Evolutionary conservation across 192 early-diverging fungal genomes (phyloP).

Genomic region (Podila horticola): DNA sequence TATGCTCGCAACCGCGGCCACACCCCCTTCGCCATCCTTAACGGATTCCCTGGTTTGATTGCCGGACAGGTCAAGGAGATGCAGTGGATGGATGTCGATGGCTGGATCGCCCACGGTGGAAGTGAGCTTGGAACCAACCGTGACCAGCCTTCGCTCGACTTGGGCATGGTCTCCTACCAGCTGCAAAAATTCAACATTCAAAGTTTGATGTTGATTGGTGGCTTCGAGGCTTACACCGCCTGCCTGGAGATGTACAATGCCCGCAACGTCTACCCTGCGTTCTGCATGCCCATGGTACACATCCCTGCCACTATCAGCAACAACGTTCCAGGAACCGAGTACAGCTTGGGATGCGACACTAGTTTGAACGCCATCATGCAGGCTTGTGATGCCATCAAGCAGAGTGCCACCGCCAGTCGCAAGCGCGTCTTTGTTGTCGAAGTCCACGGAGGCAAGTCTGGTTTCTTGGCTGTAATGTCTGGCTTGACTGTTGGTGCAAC

Average conservation of each 20-base stretch:
- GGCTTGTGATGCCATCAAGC: constrained; percentile 91
- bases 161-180: constrained; percentile 92
- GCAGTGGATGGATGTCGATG: constrained; percentile 85
- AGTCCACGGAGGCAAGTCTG: constrained; percentile 95
- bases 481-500: constrained; percentile 91
- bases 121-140: constrained; percentile 96
- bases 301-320: constrained; percentile 97
- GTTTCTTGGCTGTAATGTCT: constrained; percentile 89
- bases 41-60: constrained; percentile 92
- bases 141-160: constrained; percentile 83
- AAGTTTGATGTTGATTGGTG: constrained; percentile 93
- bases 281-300: constrained; percentile 93
- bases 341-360: constrained; percentile 94
- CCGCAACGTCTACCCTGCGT: constrained; percentile 86
- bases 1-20: constrained; percentile 91
- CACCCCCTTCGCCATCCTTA: constrained; percentile 86
- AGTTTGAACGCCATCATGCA: constrained; percentile 94
- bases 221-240: constrained; percentile 93
- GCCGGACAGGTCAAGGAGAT: constrained; percentile 83
- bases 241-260: constrained; percentile 76
- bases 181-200: constrained; percentile 93
- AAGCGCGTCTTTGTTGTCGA: constrained; percentile 97
- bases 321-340: constrained; percentile 98
- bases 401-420: constrained; percentile 89
- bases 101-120: constrained; percentile 93